These are phyloP conservation scores for Termitomyces sp. DNA, from an alignment of 1,284 basidiomycete genomes.

Conservation along the genomic window DNA sequence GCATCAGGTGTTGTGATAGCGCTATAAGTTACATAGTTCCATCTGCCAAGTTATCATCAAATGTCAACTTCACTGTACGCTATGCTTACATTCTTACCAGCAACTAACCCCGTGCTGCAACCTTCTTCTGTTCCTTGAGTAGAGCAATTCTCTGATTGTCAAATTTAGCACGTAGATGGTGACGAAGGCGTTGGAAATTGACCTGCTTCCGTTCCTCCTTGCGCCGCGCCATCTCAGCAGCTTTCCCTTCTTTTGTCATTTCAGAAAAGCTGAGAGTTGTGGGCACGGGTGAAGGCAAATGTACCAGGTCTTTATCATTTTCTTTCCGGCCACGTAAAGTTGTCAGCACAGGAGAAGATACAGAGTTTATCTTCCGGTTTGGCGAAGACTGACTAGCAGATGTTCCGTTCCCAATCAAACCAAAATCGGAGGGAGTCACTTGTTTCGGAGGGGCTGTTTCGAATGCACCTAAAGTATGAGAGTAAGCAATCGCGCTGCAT, in stretches of 20 bases:
- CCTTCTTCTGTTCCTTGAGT: conserved; percentile 69
- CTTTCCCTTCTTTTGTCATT: conserved; percentile 84
- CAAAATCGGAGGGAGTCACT: conserved; percentile 13
- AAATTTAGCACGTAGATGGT: conserved; percentile 1
- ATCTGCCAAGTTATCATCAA: too few relatives aligned
- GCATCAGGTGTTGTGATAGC: too few relatives aligned
- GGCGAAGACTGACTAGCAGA: conserved; percentile 7
- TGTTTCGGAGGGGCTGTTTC: conserved; percentile 57
- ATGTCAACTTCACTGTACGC: too few relatives aligned
- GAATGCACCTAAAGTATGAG: conserved; percentile 60
- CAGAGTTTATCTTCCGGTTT: conserved; percentile 15
- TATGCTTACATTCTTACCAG: too few relatives aligned
- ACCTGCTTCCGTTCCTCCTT: conserved; percentile 87
- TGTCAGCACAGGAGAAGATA: conserved; percentile 15
- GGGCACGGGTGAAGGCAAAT: conserved; percentile 16
- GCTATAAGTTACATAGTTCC: too few relatives aligned
- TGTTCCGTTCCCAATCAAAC: conserved; percentile 3
- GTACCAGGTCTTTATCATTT: conserved; percentile 5
- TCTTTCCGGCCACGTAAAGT: conserved; percentile 6
- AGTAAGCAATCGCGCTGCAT: neutral
- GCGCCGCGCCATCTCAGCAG: conserved; percentile 80
- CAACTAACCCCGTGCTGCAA: conserved; percentile 24
- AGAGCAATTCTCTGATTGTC: conserved; percentile 54
- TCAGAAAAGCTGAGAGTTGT: conserved; percentile 26
- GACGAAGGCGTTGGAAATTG: neutral